phyloP scores from a whole-genome alignment of 805 yeast genomes.

The Saccharomycopsis sp. region DNA sequence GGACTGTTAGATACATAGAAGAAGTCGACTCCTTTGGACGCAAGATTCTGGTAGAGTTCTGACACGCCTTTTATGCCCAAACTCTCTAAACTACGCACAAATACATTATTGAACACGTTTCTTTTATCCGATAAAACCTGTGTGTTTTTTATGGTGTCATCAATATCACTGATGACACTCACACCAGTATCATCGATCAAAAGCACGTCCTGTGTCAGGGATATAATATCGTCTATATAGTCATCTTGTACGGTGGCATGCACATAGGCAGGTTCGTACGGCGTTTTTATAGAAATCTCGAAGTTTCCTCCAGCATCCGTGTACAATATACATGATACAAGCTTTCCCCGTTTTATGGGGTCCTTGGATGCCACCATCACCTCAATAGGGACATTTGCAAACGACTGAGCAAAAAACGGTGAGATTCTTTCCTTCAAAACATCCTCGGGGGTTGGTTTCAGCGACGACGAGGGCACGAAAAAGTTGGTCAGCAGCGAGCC shows the following conservation, averaged over 20 bases:
- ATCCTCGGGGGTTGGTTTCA: constrained; percentile 33
- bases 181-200: constrained; percentile 44
- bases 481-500: not conserved
- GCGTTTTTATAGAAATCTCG: constrained; percentile 42
- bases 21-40: constrained; percentile 42
- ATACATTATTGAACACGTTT: constrained; percentile 70
- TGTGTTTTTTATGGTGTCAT: constrained; percentile 86
- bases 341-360: constrained; percentile 26
- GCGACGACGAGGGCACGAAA: not conserved
- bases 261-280: constrained; percentile 54
- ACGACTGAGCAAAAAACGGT: constrained; percentile 61
- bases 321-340: constrained; percentile 30
- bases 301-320: constrained; percentile 71
- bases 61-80: constrained; percentile 73
- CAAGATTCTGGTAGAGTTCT: constrained; percentile 58
- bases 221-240: constrained; percentile 39
- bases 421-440: constrained; percentile 57
- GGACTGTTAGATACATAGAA: constrained; percentile 97
- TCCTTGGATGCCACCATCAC: constrained; percentile 51
- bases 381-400: constrained; percentile 49
- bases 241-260: constrained; percentile 38
- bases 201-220: constrained; percentile 39
- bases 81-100: constrained; percentile 56
- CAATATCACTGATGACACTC: constrained; percentile 83
- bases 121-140: constrained; percentile 88